Evolutionary conservation across 805 yeast species (phyloP).

Genomic region (Saturnispora ahearnii): DNA sequence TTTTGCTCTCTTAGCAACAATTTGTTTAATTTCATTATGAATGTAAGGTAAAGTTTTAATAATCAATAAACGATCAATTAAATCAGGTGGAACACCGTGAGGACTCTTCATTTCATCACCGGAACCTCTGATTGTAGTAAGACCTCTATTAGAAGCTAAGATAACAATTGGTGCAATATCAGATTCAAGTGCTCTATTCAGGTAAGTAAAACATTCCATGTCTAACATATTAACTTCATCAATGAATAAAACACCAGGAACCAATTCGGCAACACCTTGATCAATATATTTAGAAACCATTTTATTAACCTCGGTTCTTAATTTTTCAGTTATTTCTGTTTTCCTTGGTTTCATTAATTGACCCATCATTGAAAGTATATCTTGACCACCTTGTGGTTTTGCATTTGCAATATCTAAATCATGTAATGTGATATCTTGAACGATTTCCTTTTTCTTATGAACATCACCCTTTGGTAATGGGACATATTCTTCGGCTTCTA

Average conservation of each 20-base stretch:
- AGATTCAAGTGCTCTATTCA: conserved; percentile 93
- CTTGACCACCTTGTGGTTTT: conserved; percentile 94
- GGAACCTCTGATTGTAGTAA: conserved; percentile 89
- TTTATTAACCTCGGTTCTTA: conserved; percentile 91
- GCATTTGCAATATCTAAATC: conserved; percentile 97
- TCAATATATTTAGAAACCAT: conserved; percentile 98
- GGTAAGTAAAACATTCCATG: conserved; percentile 90
- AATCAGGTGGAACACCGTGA: conserved; percentile 94
- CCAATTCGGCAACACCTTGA: conserved; percentile 96
- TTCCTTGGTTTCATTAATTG: conserved; percentile 92
- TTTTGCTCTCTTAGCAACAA: conserved; percentile 79
- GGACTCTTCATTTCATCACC: conserved; percentile 70
- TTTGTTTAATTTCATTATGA: conserved; percentile 77
- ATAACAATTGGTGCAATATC: conserved; percentile 95
- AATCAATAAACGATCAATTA: conserved; percentile 87
- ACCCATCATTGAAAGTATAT: conserved; percentile 96
- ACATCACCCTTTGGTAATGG: conserved; percentile 99
- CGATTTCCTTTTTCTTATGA: conserved; percentile 90
- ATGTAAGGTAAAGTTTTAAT: conserved; percentile 76
- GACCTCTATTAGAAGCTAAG: conserved; percentile 97
- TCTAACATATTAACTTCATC: conserved; percentile 99
- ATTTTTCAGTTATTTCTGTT: conserved; percentile 93
- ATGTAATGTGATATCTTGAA: conserved; percentile 95
- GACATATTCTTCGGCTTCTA: conserved; percentile 95
- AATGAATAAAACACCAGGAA: conserved; percentile 94